These are phyloP conservation scores for Amaranthus tricolor DNA, from an alignment of 179 eudicot genomes.

Conservation along the genomic window DNA sequence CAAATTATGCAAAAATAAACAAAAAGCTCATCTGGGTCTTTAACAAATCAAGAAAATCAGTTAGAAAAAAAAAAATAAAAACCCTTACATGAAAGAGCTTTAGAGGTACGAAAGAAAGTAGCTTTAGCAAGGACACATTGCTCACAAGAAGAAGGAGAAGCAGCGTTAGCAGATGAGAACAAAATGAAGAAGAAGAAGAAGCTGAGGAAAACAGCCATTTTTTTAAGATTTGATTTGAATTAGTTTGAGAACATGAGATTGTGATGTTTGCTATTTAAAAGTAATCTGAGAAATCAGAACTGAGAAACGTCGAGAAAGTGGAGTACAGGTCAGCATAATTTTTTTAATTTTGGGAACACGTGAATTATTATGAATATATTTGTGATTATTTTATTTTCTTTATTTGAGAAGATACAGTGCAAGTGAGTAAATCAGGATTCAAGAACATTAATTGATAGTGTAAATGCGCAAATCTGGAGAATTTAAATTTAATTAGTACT, in stretches of 20 bases:
- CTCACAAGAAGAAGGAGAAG: constrained; percentile 15
- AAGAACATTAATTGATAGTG: too few relatives aligned
- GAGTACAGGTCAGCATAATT: too few relatives aligned
- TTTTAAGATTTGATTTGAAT: neutral
- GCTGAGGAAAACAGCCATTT: constrained; percentile 16
- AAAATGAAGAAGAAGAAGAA: constrained; percentile 7
- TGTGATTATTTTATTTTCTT: too few relatives aligned
- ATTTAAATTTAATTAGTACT: too few relatives aligned
- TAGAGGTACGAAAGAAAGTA: constrained; percentile 24
- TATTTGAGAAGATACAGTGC: too few relatives aligned
- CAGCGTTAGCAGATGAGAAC: constrained; percentile 19
- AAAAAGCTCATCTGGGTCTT: constrained; percentile 14
- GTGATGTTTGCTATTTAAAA: too few relatives aligned
- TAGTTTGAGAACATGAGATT: neutral
- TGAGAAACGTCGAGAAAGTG: too few relatives aligned
- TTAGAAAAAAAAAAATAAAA: neutral
- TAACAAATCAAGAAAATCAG: neutral
- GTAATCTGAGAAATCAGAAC: too few relatives aligned
- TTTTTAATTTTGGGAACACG: too few relatives aligned
- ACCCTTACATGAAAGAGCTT: constrained; percentile 51
- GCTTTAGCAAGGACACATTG: constrained; percentile 32
- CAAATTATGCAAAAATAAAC: neutral
- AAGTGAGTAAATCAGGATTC: too few relatives aligned
- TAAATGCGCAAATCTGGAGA: too few relatives aligned
- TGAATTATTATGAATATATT: too few relatives aligned